Conservation (phyloP, 1,139 yeast species). For the Nakaseomyces bracarensis region DNA sequence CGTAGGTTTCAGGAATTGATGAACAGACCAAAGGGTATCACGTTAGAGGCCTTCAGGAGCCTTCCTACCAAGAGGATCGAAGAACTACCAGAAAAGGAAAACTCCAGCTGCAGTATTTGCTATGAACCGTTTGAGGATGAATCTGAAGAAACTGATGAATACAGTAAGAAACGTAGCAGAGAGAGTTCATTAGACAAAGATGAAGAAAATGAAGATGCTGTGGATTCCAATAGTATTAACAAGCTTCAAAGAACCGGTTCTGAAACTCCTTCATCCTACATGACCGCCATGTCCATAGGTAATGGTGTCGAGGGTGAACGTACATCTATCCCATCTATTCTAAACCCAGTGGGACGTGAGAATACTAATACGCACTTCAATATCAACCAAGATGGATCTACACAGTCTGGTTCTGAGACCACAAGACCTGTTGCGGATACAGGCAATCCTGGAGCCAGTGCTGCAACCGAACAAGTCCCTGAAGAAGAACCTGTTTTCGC, state of each 20-base stretch:
- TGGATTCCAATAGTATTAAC: conserved; percentile 12
- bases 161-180: conserved; percentile 16
- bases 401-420: no score
- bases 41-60: conserved; percentile 44
- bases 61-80: conserved; percentile 35
- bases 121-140: conserved; percentile 46
- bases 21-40: conserved; percentile 41
- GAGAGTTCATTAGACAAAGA: conserved; percentile 17
- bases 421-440: no score
- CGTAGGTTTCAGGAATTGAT: conserved; percentile 46
- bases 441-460: no score
- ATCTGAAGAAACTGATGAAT: conserved; percentile 6
- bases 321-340: conserved; percentile 8
- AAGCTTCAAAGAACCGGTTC: conserved; percentile 8
- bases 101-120: conserved; percentile 56
- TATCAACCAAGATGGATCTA: no score
- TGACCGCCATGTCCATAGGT: conserved; percentile 1
- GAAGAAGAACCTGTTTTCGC: conserved; percentile 32
- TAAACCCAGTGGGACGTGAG: conserved; percentile 9
- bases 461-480: background rate
- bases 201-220: conserved; percentile 15
- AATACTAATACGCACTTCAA: background rate
- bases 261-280: conserved; percentile 8
- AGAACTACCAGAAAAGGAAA: conserved; percentile 31
- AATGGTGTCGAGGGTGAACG: conserved; percentile 3